Conservation (phyloP, 1,139 yeast genomes). For the Saccharomyces uvarum region DNA sequence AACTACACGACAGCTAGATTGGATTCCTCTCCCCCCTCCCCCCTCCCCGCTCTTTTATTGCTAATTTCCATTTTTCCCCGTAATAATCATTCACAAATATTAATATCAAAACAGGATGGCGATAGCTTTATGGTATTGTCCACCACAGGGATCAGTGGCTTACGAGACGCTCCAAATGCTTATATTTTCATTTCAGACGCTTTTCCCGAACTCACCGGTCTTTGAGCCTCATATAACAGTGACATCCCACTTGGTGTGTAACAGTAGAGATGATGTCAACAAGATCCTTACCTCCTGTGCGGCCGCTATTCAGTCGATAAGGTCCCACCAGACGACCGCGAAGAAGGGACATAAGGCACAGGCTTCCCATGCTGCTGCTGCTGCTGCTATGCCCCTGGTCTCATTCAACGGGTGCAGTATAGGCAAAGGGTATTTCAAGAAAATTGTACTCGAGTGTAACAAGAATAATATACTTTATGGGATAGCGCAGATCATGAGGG, state of each 20-base stretch:
- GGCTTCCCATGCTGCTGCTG: neutral
- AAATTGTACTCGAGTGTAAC: conserved; percentile 52
- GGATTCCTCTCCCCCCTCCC: neutral
- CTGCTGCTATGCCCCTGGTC: conserved; percentile 28
- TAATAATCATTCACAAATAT: neutral
- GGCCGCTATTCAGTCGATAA: conserved; percentile 48
- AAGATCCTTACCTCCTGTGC: conserved; percentile 56
- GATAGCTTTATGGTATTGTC: conserved; percentile 71
- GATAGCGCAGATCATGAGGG: conserved; percentile 63
- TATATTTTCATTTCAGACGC: conserved; percentile 56
- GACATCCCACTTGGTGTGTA: conserved; percentile 49
- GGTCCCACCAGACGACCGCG: conserved; percentile 7
- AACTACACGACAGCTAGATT: neutral
- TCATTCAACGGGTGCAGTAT: conserved; percentile 30
- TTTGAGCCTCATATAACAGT: conserved; percentile 77
- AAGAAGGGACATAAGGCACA: neutral
- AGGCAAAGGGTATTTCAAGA: conserved; percentile 48
- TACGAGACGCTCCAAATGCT: conserved; percentile 53
- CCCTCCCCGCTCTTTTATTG: neutral
- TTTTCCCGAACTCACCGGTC: conserved; percentile 60
- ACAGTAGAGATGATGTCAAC: conserved; percentile 49
- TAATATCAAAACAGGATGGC: conserved; percentile 17
- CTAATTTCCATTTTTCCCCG: neutral
- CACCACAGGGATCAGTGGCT: conserved; percentile 47
- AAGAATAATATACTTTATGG: conserved; percentile 53